phyloP scores from a whole-genome alignment of 1,139 yeast species.

The Suhomyces bokatorum region DNA sequence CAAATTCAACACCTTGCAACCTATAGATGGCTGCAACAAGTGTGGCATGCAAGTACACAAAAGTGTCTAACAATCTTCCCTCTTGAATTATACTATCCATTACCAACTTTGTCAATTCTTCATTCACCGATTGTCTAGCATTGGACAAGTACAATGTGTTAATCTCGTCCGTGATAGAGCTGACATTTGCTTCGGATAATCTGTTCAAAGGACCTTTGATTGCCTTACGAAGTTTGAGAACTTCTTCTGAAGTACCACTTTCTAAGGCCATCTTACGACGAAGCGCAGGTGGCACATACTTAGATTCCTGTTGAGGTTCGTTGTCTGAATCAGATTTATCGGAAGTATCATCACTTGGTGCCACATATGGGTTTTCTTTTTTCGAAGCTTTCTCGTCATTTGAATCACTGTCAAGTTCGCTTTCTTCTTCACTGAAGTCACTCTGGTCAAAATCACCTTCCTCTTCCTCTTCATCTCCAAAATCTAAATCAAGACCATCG shows the following conservation, averaged over 20 bases:
- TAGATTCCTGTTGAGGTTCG: conserved; percentile 23
- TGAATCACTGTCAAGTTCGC: conserved; percentile 17
- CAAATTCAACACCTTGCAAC: conserved; percentile 83
- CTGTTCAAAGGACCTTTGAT: conserved; percentile 83
- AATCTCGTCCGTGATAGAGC: conserved; percentile 67
- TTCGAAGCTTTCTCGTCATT: conserved; percentile 26
- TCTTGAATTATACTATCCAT: conserved; percentile 69
- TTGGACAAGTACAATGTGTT: conserved; percentile 60
- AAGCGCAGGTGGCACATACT: conserved; percentile 84
- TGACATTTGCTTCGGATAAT: conserved; percentile 80
- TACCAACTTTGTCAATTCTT: conserved; percentile 60
- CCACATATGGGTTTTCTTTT: conserved; percentile 80
- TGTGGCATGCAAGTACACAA: conserved; percentile 78
- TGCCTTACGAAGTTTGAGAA: conserved; percentile 52
- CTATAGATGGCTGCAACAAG: conserved; percentile 74
- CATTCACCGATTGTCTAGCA: conserved; percentile 78
- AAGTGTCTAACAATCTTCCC: conserved; percentile 68
- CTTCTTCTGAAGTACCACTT: conserved; percentile 46
- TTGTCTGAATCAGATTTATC: conserved; percentile 15
- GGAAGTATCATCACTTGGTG: conserved; percentile 48
- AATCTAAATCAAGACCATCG: conserved; percentile 75
- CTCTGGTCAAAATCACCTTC: conserved; percentile 32
- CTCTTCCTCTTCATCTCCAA: conserved; percentile 36
- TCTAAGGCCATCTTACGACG: conserved; percentile 54
- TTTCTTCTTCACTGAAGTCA: conserved; percentile 17